phyloP scores from a whole-genome alignment of 2,329 filamentous ascomycete genomes.

The Phialocephala subalpina region DNA sequence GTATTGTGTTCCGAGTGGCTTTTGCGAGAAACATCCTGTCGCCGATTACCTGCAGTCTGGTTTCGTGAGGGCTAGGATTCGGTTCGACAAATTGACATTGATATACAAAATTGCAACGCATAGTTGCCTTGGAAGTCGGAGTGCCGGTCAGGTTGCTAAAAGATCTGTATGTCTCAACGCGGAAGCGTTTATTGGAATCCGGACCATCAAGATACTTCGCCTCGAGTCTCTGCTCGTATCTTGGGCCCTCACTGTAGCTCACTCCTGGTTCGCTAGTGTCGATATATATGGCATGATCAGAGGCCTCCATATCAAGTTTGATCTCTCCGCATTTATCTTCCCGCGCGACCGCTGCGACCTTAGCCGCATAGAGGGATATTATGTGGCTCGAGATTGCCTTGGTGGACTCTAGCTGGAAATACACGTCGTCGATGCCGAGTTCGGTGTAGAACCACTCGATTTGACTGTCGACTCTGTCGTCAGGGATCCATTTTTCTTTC shows the following conservation, averaged over 20 bases:
- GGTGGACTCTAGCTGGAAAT: slow-evolving; percentile 90
- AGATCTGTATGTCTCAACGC: slow-evolving; percentile 97
- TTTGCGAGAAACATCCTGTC: slow-evolving; percentile 96
- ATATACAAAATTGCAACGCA: slow-evolving; percentile 99
- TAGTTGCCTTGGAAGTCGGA: slow-evolving; percentile 74
- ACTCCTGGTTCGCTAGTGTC: slow-evolving; percentile 93
- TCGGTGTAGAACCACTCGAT: slow-evolving; percentile 98
- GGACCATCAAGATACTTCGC: slow-evolving; percentile 91
- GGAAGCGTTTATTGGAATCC: slow-evolving; percentile 76
- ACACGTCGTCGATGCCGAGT: slow-evolving; percentile 97
- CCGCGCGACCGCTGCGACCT: slow-evolving; percentile 90
- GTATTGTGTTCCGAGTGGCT: slow-evolving; percentile 93
- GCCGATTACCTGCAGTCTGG: slow-evolving; percentile 87
- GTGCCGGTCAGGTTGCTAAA: slow-evolving; percentile 78
- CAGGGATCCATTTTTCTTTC: slow-evolving; percentile 78
- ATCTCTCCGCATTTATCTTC: slow-evolving; percentile 96
- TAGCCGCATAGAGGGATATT: slow-evolving; percentile 95
- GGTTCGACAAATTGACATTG: slow-evolving; percentile 89
- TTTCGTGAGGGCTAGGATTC: slow-evolving; percentile 79
- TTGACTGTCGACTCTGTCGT: slow-evolving; percentile 82
- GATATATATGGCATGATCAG: slow-evolving; percentile 97
- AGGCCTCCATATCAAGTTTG: slow-evolving; percentile 91
- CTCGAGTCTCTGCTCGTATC: slow-evolving; percentile 93
- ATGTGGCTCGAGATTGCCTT: slow-evolving; percentile 93
- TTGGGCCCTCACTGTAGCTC: slow-evolving; percentile 78